These are phyloP conservation scores for Coprinopsis marcescibilis DNA, from an alignment of 768 basidiomycete genomes.

Conservation along the genomic window DNA sequence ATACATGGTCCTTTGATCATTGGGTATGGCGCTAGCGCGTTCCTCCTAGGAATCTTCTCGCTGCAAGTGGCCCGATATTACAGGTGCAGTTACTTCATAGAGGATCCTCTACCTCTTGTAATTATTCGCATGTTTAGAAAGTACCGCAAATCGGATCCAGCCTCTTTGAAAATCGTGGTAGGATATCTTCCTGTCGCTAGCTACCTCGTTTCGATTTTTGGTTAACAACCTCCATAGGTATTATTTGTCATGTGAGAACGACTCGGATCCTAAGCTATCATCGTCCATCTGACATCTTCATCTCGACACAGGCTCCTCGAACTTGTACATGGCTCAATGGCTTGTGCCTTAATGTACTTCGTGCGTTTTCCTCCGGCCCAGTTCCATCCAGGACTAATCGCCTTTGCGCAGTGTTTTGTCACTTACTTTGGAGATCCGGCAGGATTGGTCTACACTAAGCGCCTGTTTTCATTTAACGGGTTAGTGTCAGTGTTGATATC, in stretches of 20 bases:
- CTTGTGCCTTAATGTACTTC: conserved; percentile 2
- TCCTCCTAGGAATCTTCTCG: conserved; percentile 7
- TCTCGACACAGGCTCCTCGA: conserved; percentile 9
- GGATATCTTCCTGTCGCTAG: background rate
- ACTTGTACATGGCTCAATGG: conserved; percentile 7
- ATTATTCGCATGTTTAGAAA: background rate
- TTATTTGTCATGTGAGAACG: conserved; percentile 8
- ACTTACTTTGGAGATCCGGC: conserved; percentile 3
- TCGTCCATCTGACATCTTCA: background rate
- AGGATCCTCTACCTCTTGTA: background rate
- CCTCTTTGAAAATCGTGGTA: conserved; percentile 7
- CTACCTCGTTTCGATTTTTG: background rate
- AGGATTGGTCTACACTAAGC: background rate
- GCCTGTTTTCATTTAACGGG: conserved; percentile 5
- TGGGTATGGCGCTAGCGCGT: conserved; percentile 3
- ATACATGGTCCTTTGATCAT: conserved; percentile 9
- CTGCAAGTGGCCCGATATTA: conserved; percentile 9
- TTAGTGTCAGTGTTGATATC: conserved; percentile 11
- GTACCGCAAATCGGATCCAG: background rate
- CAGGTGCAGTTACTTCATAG: background rate
- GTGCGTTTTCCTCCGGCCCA: background rate
- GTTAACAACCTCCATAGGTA: conserved; percentile 10
- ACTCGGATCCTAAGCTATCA: background rate
- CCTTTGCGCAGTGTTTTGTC: conserved; percentile 8
- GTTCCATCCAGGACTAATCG: background rate